phyloP scores from a whole-genome alignment of 306 rosid genomes.

The Abrus precatorius region DNA sequence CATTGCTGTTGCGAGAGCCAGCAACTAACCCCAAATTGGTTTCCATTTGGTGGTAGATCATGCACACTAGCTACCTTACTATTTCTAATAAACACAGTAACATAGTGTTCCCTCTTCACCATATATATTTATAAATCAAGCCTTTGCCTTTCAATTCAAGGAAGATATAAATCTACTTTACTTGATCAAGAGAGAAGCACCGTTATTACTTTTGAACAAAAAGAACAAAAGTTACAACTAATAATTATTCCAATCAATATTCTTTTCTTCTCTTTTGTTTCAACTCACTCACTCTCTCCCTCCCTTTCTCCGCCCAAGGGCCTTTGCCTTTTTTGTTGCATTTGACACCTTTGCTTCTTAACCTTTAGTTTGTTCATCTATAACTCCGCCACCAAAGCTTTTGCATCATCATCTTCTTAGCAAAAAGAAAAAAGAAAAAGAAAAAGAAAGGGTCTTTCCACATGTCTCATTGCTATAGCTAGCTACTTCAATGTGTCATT shows the following conservation, averaged over 20 bases:
- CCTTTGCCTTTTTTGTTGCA: slow-evolving; percentile 18
- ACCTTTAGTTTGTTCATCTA: slow-evolving; percentile 22
- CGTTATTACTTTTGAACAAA: slow-evolving; percentile 24
- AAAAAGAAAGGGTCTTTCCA: slow-evolving; percentile 25
- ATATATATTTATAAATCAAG: not conserved
- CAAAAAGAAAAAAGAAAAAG: slow-evolving; percentile 1
- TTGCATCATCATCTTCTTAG: slow-evolving; percentile 16
- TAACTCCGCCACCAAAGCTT: slow-evolving; percentile 49
- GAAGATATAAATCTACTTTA: slow-evolving; percentile 54
- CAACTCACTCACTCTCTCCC: not conserved
- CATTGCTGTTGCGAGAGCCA: slow-evolving; percentile 75
- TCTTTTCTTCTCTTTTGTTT: slow-evolving; percentile 45
- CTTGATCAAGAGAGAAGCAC: slow-evolving; percentile 54
- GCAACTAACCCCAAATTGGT: slow-evolving; percentile 66
- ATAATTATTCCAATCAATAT: slow-evolving; percentile 18
- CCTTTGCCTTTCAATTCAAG: slow-evolving; percentile 59
- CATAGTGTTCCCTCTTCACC: not conserved
- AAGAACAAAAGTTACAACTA: not conserved
- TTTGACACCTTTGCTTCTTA: slow-evolving; percentile 40
- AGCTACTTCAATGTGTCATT: slow-evolving; percentile 18
- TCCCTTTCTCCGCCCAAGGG: slow-evolving; percentile 48
- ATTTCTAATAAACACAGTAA: not conserved
- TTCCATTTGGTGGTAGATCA: slow-evolving; percentile 47
- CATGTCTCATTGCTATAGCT: slow-evolving; percentile 28
- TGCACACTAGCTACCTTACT: not conserved